These are phyloP conservation scores for Termitomyces sp. DNA, from an alignment of 768 basidiomycete genomes.

Conservation along the genomic window DNA sequence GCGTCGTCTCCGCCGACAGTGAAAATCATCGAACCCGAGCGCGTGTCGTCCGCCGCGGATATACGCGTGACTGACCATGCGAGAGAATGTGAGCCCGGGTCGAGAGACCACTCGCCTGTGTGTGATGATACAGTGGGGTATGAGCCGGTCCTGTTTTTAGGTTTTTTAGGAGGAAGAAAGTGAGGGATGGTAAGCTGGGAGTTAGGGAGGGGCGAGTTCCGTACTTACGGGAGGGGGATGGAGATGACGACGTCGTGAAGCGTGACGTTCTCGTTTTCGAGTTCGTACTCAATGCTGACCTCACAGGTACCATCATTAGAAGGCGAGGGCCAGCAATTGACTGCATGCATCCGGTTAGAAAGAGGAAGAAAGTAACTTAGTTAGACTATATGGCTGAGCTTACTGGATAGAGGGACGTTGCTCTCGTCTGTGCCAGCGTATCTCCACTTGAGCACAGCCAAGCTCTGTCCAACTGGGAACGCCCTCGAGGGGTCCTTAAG, in stretches of 20 bases:
- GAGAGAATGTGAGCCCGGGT: constrained; percentile 72
- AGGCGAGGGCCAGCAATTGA: constrained; percentile 96
- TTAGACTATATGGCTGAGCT: constrained; percentile 20
- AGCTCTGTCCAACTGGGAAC: constrained; percentile 84
- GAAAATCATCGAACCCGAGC: constrained; percentile 88
- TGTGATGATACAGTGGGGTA: constrained; percentile 81
- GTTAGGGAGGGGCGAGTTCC: background rate
- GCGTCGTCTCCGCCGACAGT: constrained; percentile 79
- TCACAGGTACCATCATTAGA: constrained; percentile 90
- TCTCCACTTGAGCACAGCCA: constrained; percentile 91
- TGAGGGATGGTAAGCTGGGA: background rate
- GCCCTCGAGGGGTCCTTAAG: constrained; percentile 77
- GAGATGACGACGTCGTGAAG: constrained; percentile 84
- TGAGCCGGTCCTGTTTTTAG: constrained; percentile 55
- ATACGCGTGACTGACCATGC: constrained; percentile 81
- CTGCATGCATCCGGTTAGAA: constrained; percentile 29
- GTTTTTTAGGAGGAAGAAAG: background rate
- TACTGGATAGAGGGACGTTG: constrained; percentile 86
- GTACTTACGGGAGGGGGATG: constrained; percentile 84
- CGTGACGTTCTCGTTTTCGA: constrained; percentile 76
- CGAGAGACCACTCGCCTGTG: constrained; percentile 76
- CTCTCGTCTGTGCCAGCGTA: constrained; percentile 89
- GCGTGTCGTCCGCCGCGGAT: constrained; percentile 48
- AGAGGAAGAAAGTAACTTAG: background rate
- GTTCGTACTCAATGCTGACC: constrained; percentile 95